Percentiles rank a stretch among this genome's conserved stretches.
Conservation (phyloP, 108 stramenopile species). For the Cyclotella sp. region DNA sequence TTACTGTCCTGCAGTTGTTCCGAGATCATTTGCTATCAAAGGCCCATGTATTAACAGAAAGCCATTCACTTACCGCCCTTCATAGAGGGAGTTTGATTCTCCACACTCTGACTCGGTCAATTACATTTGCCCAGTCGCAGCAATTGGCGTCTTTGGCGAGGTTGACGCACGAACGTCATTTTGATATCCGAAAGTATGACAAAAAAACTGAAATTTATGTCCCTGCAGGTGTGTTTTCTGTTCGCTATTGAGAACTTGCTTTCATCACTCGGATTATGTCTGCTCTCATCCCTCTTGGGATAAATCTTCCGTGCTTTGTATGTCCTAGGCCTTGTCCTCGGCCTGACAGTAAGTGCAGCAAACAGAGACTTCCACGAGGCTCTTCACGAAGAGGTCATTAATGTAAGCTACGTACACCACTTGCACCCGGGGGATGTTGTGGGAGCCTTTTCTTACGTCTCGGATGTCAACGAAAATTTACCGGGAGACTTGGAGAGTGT, state of each 20-base stretch:
- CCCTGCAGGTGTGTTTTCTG: slow-evolving; percentile 47
- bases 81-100: slow-evolving; percentile 75
- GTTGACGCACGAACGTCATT: slow-evolving; percentile 86
- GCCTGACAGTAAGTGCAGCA: slow-evolving; percentile 64
- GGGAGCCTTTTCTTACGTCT: slow-evolving; percentile 65
- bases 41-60: slow-evolving; percentile 62
- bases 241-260: neutral
- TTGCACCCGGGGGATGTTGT: slow-evolving; percentile 82
- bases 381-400: slow-evolving; percentile 81
- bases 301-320: neutral
- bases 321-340: slow-evolving; percentile 72
- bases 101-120: slow-evolving; percentile 65
- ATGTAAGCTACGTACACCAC: slow-evolving; percentile 78
- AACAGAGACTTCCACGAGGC: slow-evolving; percentile 87
- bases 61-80: slow-evolving; percentile 68
- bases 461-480: slow-evolving; percentile 63
- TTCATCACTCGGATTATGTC: neutral
- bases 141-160: slow-evolving; percentile 81
- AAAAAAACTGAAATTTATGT: slow-evolving; percentile 67
- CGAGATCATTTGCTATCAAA: slow-evolving; percentile 83
- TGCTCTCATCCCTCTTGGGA: neutral
- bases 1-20: slow-evolving; percentile 43
- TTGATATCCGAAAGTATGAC: slow-evolving; percentile 76
- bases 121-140: slow-evolving; percentile 77
- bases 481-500: slow-evolving; percentile 72